These are phyloP conservation scores for Pilasporangium apinafurcum DNA, from an alignment of 352 stramenopile species.

Conservation along the genomic window DNA sequence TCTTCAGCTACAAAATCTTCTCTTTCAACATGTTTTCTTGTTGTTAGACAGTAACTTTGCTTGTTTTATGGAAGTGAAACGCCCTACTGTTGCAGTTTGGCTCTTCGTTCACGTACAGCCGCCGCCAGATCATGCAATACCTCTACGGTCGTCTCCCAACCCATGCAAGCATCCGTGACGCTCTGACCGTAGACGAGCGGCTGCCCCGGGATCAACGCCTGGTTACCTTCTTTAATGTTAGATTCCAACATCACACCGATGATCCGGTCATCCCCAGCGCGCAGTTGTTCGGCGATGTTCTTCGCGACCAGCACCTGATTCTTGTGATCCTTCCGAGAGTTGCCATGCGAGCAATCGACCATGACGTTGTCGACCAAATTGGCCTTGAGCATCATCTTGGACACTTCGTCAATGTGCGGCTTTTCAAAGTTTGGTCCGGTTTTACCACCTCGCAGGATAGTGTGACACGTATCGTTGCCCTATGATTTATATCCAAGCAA, in stretches of 20 bases:
- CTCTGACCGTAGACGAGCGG: conserved; percentile 86
- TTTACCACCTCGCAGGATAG: conserved; percentile 85
- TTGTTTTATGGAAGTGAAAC: too few relatives aligned
- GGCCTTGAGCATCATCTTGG: conserved; percentile 77
- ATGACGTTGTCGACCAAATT: conserved; percentile 83
- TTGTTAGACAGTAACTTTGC: neutral
- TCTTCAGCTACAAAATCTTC: neutral
- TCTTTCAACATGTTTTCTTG: conserved; percentile 1
- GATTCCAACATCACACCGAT: conserved; percentile 88
- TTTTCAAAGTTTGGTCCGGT: conserved; percentile 81
- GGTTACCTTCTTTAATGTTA: conserved; percentile 79
- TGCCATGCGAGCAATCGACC: conserved; percentile 89
- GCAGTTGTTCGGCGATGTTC: conserved; percentile 68
- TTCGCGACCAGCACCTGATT: conserved; percentile 78
- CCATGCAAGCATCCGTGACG: conserved; percentile 87
- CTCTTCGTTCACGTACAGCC: conserved; percentile 68
- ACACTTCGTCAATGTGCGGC: conserved; percentile 76
- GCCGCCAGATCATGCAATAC: conserved; percentile 70
- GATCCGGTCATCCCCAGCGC: conserved; percentile 67
- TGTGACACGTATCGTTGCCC: conserved; percentile 85
- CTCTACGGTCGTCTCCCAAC: conserved; percentile 72
- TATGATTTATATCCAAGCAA: neutral
- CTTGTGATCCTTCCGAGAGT: conserved; percentile 86
- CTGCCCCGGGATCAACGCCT: conserved; percentile 66
- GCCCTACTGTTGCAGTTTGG: conserved; percentile 38